Evolutionary conservation across 2,329 filamentous ascomycete species (phyloP), one percentile per base, ranked within the genome.

Genomic region (Talaromyces sp.): DNA sequence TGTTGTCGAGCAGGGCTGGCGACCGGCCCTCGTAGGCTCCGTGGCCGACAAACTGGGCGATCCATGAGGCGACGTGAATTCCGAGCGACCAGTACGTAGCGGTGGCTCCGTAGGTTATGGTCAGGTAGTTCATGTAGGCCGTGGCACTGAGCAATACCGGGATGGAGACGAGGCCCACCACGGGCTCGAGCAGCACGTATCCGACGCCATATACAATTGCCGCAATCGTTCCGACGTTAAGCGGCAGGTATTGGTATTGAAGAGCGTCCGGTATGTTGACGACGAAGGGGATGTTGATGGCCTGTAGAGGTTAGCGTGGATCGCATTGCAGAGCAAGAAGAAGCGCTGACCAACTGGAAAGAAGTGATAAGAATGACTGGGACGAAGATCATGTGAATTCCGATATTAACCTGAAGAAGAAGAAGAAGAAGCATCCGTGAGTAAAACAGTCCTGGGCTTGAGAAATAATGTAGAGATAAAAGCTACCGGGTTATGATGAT

Each of bases 121-220:
- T 86, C 56, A 95, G 81, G 68, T 92, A 85, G 75, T 96, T 96
- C 62, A 85, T 85, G 61, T 85, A 87, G 4, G 91, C 92, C 9
- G 92, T 89, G 60, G 85, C 87, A 23, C 80, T 89, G 51, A 98
- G 79, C 63, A 96, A 87, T 34, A 97, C 81, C 3, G 90, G 85
- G 5, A 90, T 87, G 50, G 96, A 80, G 31, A 90, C 79, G 10
- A 86, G 87, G 57, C 95, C 95, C 10, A 95, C 95, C 0, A 98
- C 92, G 0, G 95, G 95, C 73, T 99, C 95, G 71, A 99, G 88
- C 27, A 99, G 85, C 55, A 98, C 83, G 73, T 98, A 99, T 60
- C 97, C 85, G 1, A 84, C 84, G 42, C 89, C 85, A 77, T 95
- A 97, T 31, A 88, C 68, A 9, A 86, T 69, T 50, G 82, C 82